Evolutionary conservation across 139 green algal genomes (phyloP).

Genomic region (Picochlorum sp.): DNA sequence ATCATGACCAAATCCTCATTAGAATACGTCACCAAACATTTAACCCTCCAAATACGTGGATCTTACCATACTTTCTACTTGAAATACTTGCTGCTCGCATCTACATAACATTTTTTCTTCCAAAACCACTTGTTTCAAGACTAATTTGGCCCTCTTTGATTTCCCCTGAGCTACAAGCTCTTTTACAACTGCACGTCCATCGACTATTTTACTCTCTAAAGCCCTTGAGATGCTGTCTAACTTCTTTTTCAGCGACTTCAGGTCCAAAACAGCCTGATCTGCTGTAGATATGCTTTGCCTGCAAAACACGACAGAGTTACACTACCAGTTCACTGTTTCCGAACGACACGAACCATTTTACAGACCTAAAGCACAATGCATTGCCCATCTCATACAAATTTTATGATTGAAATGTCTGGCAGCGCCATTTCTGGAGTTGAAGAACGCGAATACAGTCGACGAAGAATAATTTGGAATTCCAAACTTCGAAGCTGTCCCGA

Average conservation of each 20-base stretch:
- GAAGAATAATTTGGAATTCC: too few species aligned
- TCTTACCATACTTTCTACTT: conserved; percentile 65
- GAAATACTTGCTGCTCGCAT: conserved; percentile 47
- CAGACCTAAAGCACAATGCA: neutral
- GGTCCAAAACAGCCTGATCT: conserved; percentile 57
- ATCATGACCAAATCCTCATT: neutral
- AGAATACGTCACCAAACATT: neutral
- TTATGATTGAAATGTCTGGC: neutral
- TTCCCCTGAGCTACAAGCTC: conserved; percentile 30
- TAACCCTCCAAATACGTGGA: neutral
- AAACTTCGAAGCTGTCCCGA: too few species aligned
- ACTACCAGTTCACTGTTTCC: neutral
- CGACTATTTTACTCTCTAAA: conserved; percentile 39
- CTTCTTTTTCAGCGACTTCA: conserved; percentile 68
- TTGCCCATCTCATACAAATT: neutral
- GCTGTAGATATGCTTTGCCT: conserved; percentile 51
- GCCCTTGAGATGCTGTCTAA: conserved; percentile 30
- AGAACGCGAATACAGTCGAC: too few species aligned
- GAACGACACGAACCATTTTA: neutral
- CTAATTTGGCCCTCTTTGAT: conserved; percentile 53
- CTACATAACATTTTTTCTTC: conserved; percentile 42
- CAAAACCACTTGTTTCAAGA: conserved; percentile 63
- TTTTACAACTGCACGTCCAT: conserved; percentile 29
- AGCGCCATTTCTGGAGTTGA: too few species aligned
- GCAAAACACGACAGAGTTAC: neutral